Base-by-base conservation (phyloP, 2,329 filamentous ascomycete species). In the Monilinia fructicola region DNA sequence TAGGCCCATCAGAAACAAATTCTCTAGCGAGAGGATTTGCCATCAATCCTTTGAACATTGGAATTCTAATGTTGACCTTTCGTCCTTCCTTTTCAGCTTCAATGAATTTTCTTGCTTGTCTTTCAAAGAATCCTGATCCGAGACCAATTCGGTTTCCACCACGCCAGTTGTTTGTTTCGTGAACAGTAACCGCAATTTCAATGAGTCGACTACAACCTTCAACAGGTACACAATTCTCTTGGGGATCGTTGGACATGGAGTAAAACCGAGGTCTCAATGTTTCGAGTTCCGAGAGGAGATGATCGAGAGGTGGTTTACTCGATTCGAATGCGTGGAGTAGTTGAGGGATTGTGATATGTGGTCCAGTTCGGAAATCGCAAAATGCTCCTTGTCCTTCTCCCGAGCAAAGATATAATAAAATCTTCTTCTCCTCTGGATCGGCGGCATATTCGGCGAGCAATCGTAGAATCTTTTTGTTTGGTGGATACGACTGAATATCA, bases 41-140 rank as follows among this genome's bases (percentile, higher is more conserved):
- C 95, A 99, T 99, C 54, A 99, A 83, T 0, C 95, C 95, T 75
- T 96, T 93, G 85, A 99, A 99, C 92, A 99, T 97, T 73, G 95
- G 95, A 6, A 98, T 82, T 72, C 91, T 88, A 21, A 98, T 76
- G 71, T 92, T 85, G 3, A 79, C 83, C 59, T 79, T 77, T 65
- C 84, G 81, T 56, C 89, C 90, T 2, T 83, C 79, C 44, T 83
- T 79, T 76, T 92, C 87, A 0, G 90, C 87, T 18, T 85, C 84
- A 72, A 94, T 84, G 76, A 91, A 90, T 71, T 85, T 84, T 50
- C 84, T 83, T 0, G 95, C 93, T 74, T 96, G 85, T 42, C 92
- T 88, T 79, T 98, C 93, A 74, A 99, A 90, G 81, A 93, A 98
- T 21, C 95, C 95, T 21, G 93, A 97, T 58, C 93, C 92, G 14